Percentiles rank a stretch among this genome's conserved stretches.
Conservation (phyloP, 768 basidiomycete genomes). For the Trametes cubensis region DNA sequence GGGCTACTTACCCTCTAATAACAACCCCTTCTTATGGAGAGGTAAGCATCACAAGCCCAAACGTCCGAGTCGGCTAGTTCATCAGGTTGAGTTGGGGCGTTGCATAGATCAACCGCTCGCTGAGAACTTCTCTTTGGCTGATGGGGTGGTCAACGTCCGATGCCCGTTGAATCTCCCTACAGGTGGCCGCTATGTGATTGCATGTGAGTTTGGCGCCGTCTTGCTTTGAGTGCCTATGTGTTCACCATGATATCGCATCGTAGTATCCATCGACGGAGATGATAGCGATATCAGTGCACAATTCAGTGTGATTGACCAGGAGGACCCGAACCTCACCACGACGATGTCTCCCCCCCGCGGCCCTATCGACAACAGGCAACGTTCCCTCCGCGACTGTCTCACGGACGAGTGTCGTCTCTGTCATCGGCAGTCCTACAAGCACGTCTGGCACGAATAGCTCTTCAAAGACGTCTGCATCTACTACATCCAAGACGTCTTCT, state of each 20-base stretch:
- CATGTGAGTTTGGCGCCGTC: background rate
- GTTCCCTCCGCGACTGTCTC: background rate
- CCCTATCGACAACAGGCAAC: background rate
- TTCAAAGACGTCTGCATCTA: background rate
- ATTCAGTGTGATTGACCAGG: background rate
- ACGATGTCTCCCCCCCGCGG: background rate
- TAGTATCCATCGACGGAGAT: constrained; percentile 3
- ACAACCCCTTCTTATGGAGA: constrained; percentile 3
- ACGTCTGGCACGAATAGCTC: background rate
- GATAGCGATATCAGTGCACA: background rate
- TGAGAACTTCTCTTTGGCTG: background rate
- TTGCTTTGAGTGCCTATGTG: background rate
- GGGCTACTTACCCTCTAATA: background rate
- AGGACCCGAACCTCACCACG: background rate
- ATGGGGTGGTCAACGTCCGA: background rate
- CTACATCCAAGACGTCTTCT: background rate
- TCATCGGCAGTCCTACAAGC: background rate
- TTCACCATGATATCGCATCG: background rate
- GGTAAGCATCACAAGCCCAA: background rate
- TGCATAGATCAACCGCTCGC: background rate
- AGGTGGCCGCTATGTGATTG: background rate
- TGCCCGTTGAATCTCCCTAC: background rate
- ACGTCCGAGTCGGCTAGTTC: background rate
- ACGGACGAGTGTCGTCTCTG: background rate
- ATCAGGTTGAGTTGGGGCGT: background rate